Evolutionary conservation across 768 basidiomycete genomes (phyloP).

Genomic region (Tephrocybe sp.): DNA sequence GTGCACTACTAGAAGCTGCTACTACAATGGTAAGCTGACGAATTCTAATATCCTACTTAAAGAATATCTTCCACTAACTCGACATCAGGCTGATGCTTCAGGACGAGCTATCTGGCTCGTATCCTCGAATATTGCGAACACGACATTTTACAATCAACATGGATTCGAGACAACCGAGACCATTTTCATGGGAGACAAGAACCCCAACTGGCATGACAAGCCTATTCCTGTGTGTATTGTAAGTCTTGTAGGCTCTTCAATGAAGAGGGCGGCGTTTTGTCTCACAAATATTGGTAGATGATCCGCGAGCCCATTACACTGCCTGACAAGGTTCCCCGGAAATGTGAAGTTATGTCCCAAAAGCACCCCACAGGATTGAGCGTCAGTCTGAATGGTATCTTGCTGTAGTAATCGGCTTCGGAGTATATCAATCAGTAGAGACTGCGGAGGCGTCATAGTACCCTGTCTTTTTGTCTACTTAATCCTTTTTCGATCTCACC

Average conservation of each 20-base stretch:
- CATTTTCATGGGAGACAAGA: conserved; percentile 23
- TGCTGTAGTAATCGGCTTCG: no score
- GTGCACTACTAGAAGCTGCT: conserved; percentile 26
- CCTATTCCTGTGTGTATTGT: conserved; percentile 28
- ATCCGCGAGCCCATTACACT: not conserved
- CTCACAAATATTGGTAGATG: not conserved
- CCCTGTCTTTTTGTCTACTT: no score
- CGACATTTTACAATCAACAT: conserved; percentile 19
- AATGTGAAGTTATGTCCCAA: no score
- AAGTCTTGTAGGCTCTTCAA: conserved; percentile 5
- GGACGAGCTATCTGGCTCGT: conserved; percentile 23
- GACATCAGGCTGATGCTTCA: conserved; percentile 25
- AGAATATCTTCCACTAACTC: not conserved
- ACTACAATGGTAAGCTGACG: conserved; percentile 17
- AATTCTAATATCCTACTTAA: not conserved
- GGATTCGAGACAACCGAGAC: conserved; percentile 21
- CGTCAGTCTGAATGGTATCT: no score
- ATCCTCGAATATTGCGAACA: conserved; percentile 22
- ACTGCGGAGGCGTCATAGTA: no score
- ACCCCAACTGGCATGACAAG: conserved; percentile 26
- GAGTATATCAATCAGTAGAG: no score
- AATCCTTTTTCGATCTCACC: no score
- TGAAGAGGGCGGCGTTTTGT: not conserved
- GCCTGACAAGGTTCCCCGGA: no score
- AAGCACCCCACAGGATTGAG: no score